Conservation (phyloP, 305 asterid species). For the Solanum hybrid region DNA sequence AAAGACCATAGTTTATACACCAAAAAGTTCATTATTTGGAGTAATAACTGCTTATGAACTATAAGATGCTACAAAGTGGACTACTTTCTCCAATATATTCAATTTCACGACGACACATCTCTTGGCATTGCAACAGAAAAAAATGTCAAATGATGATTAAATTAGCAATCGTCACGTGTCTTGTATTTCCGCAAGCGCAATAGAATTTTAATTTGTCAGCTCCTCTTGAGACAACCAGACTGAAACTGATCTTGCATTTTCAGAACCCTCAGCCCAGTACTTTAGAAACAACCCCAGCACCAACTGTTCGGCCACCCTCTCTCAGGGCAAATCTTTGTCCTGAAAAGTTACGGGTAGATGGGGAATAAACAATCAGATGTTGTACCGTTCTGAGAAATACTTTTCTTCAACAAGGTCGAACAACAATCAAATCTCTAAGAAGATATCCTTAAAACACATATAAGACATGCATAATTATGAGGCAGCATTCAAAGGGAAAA, state of each 20-base stretch:
- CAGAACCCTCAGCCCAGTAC: slow-evolving; percentile 46
- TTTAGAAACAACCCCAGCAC: slow-evolving; percentile 95
- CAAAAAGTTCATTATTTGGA: neutral
- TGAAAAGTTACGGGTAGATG: slow-evolving; percentile 15
- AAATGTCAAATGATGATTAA: neutral
- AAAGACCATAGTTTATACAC: neutral
- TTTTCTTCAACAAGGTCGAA: neutral
- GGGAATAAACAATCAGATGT: neutral
- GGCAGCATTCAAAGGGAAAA: neutral
- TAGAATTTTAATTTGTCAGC: neutral
- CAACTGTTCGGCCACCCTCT: slow-evolving; percentile 97
- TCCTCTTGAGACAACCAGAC: slow-evolving; percentile 1
- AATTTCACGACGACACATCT: neutral
- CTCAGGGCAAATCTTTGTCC: slow-evolving; percentile 99
- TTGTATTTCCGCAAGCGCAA: neutral
- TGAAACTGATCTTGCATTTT: neutral
- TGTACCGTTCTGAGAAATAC: neutral
- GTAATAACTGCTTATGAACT: neutral
- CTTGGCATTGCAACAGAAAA: neutral
- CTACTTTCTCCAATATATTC: neutral
- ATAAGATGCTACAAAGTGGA: slow-evolving; percentile 5
- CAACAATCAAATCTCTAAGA: neutral
- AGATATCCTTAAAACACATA: neutral
- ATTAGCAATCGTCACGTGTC: neutral
- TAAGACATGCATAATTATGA: neutral